Evolutionary conservation across 208 protist genomes (phyloP), one percentile per base, ranked within the genome.

Genomic region (Phytomonas sp.): DNA sequence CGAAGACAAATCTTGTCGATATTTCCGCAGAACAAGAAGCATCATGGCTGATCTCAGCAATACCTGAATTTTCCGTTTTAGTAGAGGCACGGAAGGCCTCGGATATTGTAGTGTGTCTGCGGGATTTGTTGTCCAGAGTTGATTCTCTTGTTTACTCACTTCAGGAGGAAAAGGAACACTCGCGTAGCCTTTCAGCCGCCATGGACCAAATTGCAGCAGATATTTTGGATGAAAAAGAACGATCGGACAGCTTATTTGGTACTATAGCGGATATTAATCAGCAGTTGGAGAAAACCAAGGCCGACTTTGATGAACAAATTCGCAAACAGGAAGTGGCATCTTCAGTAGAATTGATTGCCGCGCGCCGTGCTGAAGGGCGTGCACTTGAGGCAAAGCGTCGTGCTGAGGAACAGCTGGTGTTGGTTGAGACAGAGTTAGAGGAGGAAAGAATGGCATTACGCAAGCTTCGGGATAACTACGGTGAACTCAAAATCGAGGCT

Each of bases 231-330:
- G 75, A 74, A 56, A 40, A 32, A 29, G 67, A 74, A 31, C 79
- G 72, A 12, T 52, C 70, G 0, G 69, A 71, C 16, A 32, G 59
- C 52, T 60, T 86, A 29, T 71, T 77, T 33, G 49, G 67, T 4
- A 69, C 67, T 19, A 75, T 83, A 37, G 59, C 34, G 31, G 49
- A 79, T 33, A 34, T 81, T 32, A 75, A 77, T 34, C 60, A 66
- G 23, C 69, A 75, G 30, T 29, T 84, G 19, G 67, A 56, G 16
- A 36, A 52, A 23, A 66, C 73, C 0, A 72, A 83, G 61, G 72
- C 64, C 3, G 79, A 82, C 66, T 86, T 83, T 75, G 84, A 89
- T 29, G 70, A 75, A 6, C 78, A 87, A 61, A 73, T 77, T 12
- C 60, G 34, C 14, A 52, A 77, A 33, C 73, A 66, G 14, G 60